A percentile compares a stretch with the other conserved stretches of the same genome.
phyloP scores from a whole-genome alignment of 2,329 filamentous ascomycete species.

The Didymella arachidicola region DNA sequence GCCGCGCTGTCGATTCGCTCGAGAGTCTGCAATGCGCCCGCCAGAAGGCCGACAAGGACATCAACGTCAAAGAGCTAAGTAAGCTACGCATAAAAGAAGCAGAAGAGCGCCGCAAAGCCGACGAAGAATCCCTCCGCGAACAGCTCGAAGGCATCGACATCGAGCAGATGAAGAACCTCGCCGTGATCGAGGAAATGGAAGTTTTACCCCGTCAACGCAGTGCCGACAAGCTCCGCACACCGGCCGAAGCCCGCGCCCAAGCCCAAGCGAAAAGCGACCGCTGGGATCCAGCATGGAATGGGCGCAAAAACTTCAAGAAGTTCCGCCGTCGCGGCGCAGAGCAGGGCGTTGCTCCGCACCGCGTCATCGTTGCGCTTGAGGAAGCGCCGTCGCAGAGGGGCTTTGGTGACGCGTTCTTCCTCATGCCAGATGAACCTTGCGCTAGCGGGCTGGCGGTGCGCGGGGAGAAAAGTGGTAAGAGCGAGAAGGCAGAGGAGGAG shows the following conservation, averaged over 20 bases:
- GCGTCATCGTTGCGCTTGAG: slow-evolving; percentile 74
- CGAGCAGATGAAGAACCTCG: slow-evolving; percentile 74
- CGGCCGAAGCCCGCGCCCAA: slow-evolving; percentile 34
- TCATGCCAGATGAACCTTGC: slow-evolving; percentile 55
- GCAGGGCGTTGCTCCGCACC: slow-evolving; percentile 55
- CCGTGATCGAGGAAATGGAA: slow-evolving; percentile 79
- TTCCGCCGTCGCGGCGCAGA: slow-evolving; percentile 65
- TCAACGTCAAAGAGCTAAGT: slow-evolving; percentile 65
- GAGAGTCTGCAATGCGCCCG: slow-evolving; percentile 47
- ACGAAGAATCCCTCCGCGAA: slow-evolving; percentile 69
- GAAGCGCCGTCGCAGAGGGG: slow-evolving; percentile 72
- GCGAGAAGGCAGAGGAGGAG: slow-evolving; percentile 25
- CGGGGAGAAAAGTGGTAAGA: slow-evolving; percentile 6
- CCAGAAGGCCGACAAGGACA: slow-evolving; percentile 62
- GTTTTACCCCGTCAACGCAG: slow-evolving; percentile 55
- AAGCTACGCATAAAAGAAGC: slow-evolving; percentile 61
- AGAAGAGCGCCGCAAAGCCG: slow-evolving; percentile 61
- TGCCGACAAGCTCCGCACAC: slow-evolving; percentile 8
- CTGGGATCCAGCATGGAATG: slow-evolving; percentile 93
- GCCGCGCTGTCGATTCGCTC: slow-evolving; percentile 51
- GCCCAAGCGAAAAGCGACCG: slow-evolving; percentile 60
- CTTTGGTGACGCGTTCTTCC: slow-evolving; percentile 81
- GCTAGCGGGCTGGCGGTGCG: not conserved
- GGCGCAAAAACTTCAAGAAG: slow-evolving; percentile 93
- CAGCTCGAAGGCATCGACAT: slow-evolving; percentile 72